phyloP scores from a whole-genome alignment of 2,329 filamentous ascomycete species.

The Xylariaceae sp. region DNA sequence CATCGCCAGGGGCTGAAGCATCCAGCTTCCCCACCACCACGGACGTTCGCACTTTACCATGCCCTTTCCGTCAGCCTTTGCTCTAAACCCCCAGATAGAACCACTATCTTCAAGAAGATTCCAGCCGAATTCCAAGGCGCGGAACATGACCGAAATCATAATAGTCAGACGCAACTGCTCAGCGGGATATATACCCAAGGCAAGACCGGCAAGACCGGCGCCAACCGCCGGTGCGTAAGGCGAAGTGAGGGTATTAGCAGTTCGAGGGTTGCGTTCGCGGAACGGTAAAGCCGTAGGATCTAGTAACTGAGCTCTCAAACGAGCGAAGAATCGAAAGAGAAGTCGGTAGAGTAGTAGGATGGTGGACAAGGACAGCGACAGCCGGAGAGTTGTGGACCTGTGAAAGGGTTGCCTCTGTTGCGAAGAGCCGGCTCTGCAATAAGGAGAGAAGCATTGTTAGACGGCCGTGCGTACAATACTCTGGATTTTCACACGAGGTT shows the following conservation, averaged over 20 bases:
- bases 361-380: slow-evolving; percentile 76
- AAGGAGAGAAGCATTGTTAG: background rate
- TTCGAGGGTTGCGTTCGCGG: slow-evolving; percentile 71
- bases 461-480: background rate
- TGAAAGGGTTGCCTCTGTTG: slow-evolving; percentile 49
- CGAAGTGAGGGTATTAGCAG: slow-evolving; percentile 71
- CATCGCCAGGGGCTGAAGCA: slow-evolving; percentile 69
- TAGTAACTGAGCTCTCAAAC: slow-evolving; percentile 71
- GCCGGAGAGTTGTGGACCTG: slow-evolving; percentile 64
- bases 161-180: slow-evolving; percentile 63
- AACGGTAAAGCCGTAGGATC: slow-evolving; percentile 77
- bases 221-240: slow-evolving; percentile 83
- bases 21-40: slow-evolving; percentile 81
- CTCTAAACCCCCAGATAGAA: slow-evolving; percentile 55
- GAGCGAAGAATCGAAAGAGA: slow-evolving; percentile 81
- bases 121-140: slow-evolving; percentile 80
- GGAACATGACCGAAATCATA: slow-evolving; percentile 74
- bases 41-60: slow-evolving; percentile 59
- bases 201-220: slow-evolving; percentile 78
- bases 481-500: background rate
- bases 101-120: slow-evolving; percentile 74
- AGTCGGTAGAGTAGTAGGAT: slow-evolving; percentile 85
- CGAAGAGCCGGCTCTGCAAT: slow-evolving; percentile 20
- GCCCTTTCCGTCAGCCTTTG: slow-evolving; percentile 36
- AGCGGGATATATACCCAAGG: slow-evolving; percentile 67